Evolutionary conservation across 2,329 filamentous ascomycete genomes (phyloP).

Genomic region (Sphaerulina vaccinii): DNA sequence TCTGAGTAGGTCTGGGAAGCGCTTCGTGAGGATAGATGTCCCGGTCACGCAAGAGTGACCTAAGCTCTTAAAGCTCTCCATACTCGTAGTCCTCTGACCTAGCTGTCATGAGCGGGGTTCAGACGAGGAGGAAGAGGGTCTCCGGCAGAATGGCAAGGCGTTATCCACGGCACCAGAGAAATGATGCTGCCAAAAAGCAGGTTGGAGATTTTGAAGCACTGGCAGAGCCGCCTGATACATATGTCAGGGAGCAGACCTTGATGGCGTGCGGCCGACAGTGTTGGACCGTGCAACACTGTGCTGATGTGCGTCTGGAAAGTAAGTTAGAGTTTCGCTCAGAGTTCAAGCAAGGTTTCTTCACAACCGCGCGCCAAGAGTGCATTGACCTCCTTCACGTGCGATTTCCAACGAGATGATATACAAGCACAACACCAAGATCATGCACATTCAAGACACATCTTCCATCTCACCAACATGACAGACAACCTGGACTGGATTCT

Average conservation of each 20-base stretch:
- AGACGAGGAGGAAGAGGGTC: neutral
- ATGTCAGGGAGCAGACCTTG: neutral
- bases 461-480: neutral
- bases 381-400: no score
- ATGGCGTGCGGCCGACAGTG: no score
- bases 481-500: conserved; percentile 30
- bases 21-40: neutral
- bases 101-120: neutral
- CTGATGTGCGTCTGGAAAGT: no score
- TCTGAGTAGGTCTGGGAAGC: neutral
- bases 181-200: neutral
- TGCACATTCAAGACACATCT: no score
- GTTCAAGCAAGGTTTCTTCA: no score
- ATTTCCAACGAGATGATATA: no score
- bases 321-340: no score
- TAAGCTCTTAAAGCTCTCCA: conserved; percentile 1
- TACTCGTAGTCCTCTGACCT: neutral
- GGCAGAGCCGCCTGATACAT: neutral
- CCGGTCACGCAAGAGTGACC: conserved; percentile 6
- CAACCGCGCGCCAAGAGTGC: no score
- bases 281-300: no score
- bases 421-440: no score
- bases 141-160: neutral
- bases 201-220: neutral
- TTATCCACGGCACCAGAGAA: neutral